Evolutionary conservation across 768 basidiomycete genomes (phyloP).

Genomic region (Rhodotorula babjevae): DNA sequence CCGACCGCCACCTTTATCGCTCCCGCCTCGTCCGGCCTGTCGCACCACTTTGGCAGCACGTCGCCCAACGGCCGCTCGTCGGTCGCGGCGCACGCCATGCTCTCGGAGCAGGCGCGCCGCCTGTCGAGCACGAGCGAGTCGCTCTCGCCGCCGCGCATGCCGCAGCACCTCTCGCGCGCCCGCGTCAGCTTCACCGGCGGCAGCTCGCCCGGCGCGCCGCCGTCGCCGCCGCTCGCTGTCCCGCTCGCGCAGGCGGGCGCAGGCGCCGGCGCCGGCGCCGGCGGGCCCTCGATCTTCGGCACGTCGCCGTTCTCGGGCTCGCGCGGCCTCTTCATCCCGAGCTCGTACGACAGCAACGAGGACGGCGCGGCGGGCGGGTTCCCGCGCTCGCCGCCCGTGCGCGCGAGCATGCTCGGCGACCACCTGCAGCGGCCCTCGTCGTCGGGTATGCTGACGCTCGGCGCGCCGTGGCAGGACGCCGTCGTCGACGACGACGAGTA

Average conservation of each 20-base stretch:
- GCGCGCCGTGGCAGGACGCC: slow-evolving; percentile 11
- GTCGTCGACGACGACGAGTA: slow-evolving; percentile 37
- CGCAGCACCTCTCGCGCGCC: not conserved
- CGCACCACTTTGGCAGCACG: slow-evolving; percentile 18
- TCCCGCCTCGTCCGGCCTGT: slow-evolving; percentile 16
- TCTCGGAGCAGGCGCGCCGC: slow-evolving; percentile 30
- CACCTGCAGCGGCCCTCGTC: slow-evolving; percentile 12
- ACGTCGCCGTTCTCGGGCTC: slow-evolving; percentile 39
- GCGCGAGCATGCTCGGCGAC: slow-evolving; percentile 5
- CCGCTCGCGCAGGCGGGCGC: not conserved
- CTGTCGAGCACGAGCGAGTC: slow-evolving; percentile 32
- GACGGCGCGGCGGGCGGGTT: slow-evolving; percentile 15
- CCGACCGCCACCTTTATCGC: slow-evolving; percentile 16
- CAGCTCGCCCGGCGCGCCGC: not conserved
- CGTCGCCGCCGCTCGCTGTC: slow-evolving; percentile 24
- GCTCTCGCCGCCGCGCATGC: slow-evolving; percentile 22
- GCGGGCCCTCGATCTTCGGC: slow-evolving; percentile 22
- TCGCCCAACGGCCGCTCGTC: not conserved
- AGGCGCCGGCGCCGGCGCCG: not conserved
- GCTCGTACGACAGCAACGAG: slow-evolving; percentile 32
- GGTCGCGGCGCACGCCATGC: slow-evolving; percentile 35
- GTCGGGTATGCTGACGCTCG: not conserved
- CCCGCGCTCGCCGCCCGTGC: slow-evolving; percentile 30
- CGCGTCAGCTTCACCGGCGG: slow-evolving; percentile 9
- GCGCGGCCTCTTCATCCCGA: slow-evolving; percentile 36